phyloP scores from a whole-genome alignment of 2,329 filamentous ascomycete species.

The Xenoacremonium recifei region DNA sequence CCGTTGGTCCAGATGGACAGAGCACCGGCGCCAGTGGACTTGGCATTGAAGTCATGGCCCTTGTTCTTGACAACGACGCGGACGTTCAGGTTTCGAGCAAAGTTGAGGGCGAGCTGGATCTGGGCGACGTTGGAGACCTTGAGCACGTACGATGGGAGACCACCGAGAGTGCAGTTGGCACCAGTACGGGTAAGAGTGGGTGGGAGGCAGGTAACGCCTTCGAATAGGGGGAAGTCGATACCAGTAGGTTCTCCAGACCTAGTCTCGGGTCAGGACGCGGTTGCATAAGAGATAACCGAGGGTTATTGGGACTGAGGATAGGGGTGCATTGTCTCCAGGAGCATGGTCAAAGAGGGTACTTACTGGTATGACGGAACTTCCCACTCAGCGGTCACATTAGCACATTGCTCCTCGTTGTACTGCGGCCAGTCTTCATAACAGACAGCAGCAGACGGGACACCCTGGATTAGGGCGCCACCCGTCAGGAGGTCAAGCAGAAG shows the following conservation, averaged over 20 bases:
- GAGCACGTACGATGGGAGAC: conserved; percentile 40
- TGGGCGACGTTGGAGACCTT: conserved; percentile 39
- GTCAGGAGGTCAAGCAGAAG: conserved; percentile 31
- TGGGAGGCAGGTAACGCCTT: conserved; percentile 35
- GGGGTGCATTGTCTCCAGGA: too few relatives aligned
- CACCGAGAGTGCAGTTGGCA: conserved; percentile 36
- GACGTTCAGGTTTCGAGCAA: conserved; percentile 42
- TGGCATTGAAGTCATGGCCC: conserved; percentile 51
- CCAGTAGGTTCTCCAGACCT: conserved; percentile 36
- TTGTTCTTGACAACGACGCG: conserved; percentile 47
- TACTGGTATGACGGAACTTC: conserved; percentile 7
- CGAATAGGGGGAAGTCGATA: conserved; percentile 38
- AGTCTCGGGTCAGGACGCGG: conserved; percentile 8
- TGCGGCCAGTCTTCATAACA: conserved; percentile 29
- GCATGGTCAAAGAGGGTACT: background rate
- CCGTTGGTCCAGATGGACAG: conserved; percentile 56
- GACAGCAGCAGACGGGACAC: conserved; percentile 27
- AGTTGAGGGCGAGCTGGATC: conserved; percentile 44
- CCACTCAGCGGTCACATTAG: conserved; percentile 26
- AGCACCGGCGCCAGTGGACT: conserved; percentile 56
- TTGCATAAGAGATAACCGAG: background rate
- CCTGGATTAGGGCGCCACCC: conserved; percentile 29
- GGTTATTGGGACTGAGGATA: too few relatives aligned
- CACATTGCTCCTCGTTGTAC: conserved; percentile 27
- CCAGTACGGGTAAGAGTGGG: conserved; percentile 16